Base-by-base conservation (phyloP, 768 basidiomycete genomes). In the Cyclocybe cylindracea region DNA sequence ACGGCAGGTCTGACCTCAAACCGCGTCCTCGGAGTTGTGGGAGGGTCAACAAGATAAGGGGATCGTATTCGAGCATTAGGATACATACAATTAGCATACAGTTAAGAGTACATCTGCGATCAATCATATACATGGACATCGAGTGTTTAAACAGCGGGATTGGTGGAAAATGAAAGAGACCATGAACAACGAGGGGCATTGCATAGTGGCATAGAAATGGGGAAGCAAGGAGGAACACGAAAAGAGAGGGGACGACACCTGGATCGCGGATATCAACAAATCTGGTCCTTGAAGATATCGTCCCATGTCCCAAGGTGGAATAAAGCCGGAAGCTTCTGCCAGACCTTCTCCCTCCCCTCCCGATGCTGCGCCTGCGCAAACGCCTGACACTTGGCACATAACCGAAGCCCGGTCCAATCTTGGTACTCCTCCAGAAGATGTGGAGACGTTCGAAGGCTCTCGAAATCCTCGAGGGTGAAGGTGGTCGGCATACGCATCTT, bases 291-390 rank as follows among this genome's bases (percentile, higher is more conserved):
- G 40, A 56, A 64, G 7, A 76, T 69, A 31, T 70, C 68, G 8
- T 70, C 68, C 75, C 75, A 76, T 16, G 64, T 70, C 40, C 68
- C 70, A 7, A 76, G 60, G 31, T 67, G 63, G 50, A 76, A 76
- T 10, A 73, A 59, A 11, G 48, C 54, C 0, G 73, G 75, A 31
- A 76, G 58, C 35, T 53, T 51, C 39, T 70, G 65, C 75, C 75
- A 76, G 5, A 73, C 64, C 57, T 67, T 67, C 58, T 71, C 66
- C 41, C 75, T 56, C 0, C 72, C 73, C 32, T 55, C 60, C 41
- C 57, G 56, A 48, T 75, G 72, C 54, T 70, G 65, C 19, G 44
- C 41, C 53, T 70, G 66, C 31, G 66, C 55, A 18, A 62, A 53
- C 9, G 60, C 47, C 46, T 66, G 60, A 46, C 75, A 76, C 38